A percentile compares a stretch with the other conserved stretches of the same genome.
Conservation (phyloP, 1,139 yeast genomes). For the Keqinozyma sinolaborantium region DNA sequence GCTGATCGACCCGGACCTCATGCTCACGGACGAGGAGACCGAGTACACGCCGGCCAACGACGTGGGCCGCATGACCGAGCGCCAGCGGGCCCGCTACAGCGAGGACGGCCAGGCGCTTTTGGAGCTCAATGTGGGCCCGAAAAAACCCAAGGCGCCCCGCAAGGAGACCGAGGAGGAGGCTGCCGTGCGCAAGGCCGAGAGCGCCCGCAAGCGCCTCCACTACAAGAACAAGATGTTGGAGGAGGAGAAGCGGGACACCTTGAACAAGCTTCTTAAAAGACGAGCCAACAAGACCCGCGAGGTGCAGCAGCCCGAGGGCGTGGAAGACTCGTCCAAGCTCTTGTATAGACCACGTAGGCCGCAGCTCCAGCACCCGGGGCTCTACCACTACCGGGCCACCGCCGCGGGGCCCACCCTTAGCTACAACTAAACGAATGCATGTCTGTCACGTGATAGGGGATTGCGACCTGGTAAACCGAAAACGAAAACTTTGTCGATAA, state of each 20-base stretch:
- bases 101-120: constrained; percentile 23
- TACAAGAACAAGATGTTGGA: constrained; percentile 79
- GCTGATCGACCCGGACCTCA: constrained; percentile 35
- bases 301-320: constrained; percentile 6
- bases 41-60: constrained; percentile 47
- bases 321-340: constrained; percentile 13
- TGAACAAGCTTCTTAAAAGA: constrained; percentile 79
- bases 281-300: constrained; percentile 66
- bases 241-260: constrained; percentile 89
- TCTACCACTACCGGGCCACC: constrained; percentile 20
- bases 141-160: constrained; percentile 25
- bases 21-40: constrained; percentile 42
- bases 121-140: constrained; percentile 20
- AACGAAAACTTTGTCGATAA: no score
- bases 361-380: constrained; percentile 29
- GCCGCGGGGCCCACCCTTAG: constrained; percentile 2
- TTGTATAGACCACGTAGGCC: constrained; percentile 33
- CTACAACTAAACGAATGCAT: background rate
- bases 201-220: constrained; percentile 84
- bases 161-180: constrained; percentile 82
- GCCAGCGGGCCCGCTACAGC: constrained; percentile 51
- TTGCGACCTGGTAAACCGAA: no score
- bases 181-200: constrained; percentile 79
- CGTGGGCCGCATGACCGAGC: constrained; percentile 55
- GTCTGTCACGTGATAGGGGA: constrained; percentile 3